Evolutionary conservation across 1,284 basidiomycete species (phyloP).

Genomic region (Ceratobasidium sp.): DNA sequence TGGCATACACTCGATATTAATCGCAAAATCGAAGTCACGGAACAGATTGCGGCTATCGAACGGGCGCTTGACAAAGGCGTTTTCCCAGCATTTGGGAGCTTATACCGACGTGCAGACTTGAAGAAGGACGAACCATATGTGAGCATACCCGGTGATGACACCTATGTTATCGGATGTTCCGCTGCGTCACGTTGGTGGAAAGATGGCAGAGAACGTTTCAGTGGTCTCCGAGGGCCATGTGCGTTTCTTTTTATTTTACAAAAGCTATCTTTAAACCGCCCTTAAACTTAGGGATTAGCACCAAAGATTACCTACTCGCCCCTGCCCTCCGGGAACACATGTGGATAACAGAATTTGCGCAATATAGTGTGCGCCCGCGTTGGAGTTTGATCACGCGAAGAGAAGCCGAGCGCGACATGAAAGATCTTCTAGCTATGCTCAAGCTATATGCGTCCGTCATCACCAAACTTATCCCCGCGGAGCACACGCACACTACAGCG

Average conservation of each 20-base stretch:
- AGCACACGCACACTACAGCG: background rate
- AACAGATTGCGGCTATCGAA: background rate
- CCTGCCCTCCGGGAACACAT: background rate
- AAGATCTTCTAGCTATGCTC: background rate
- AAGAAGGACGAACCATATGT: background rate
- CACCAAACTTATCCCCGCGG: background rate
- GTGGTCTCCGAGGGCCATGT: background rate
- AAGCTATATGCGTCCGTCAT: background rate
- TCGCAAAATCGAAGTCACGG: background rate
- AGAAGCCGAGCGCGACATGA: background rate
- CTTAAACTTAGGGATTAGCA: background rate
- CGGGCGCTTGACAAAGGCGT: background rate
- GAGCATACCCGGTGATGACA: background rate
- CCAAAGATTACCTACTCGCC: background rate
- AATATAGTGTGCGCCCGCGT: background rate
- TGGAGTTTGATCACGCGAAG: background rate
- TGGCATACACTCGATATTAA: background rate
- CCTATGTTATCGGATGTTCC: background rate
- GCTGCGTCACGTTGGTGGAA: background rate
- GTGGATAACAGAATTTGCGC: background rate
- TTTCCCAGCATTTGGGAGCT: background rate
- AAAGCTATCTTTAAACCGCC: no score
- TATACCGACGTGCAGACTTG: background rate
- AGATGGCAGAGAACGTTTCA: background rate
- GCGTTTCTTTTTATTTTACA: background rate